Percentiles rank a stretch among this genome's conserved stretches.
phyloP scores from a whole-genome alignment of 1,284 basidiomycete species.

The Ceratobasidium sp. region DNA sequence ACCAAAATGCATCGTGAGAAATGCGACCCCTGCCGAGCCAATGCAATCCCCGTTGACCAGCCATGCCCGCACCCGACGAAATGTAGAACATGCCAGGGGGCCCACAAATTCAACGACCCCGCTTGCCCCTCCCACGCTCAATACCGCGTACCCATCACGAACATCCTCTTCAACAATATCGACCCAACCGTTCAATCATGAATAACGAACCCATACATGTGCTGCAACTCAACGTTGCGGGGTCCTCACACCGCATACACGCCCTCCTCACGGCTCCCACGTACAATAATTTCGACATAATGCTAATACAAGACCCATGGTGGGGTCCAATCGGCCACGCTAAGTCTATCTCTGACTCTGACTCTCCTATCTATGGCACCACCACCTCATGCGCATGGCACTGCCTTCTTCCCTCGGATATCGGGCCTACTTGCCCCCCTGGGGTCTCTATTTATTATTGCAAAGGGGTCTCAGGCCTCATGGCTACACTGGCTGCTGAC shows the following conservation, averaged over 20 bases:
- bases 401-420: not conserved
- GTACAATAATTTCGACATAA: not conserved
- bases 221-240: slow-evolving; percentile 16
- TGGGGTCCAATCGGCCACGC: slow-evolving; percentile 13
- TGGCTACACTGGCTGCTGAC: not conserved
- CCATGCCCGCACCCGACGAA: not conserved
- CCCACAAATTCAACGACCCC: not conserved
- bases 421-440: not conserved
- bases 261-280: not conserved
- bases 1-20: not conserved
- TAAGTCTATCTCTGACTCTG: not conserved
- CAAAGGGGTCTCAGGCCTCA: not conserved
- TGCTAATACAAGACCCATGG: slow-evolving; percentile 8
- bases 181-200: not conserved
- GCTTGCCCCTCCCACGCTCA: not conserved
- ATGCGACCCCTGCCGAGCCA: not conserved
- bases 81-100: not conserved
- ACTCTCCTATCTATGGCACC: not conserved
- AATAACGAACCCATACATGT: not conserved
- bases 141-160: not conserved
- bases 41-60: too few species aligned
- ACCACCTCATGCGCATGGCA: not conserved
- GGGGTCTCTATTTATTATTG: slow-evolving; percentile 3
- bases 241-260: not conserved
- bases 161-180: not conserved